These are phyloP conservation scores for Pistacia atlantica DNA, from an alignment of 345 rosid species.

Conservation along the genomic window DNA sequence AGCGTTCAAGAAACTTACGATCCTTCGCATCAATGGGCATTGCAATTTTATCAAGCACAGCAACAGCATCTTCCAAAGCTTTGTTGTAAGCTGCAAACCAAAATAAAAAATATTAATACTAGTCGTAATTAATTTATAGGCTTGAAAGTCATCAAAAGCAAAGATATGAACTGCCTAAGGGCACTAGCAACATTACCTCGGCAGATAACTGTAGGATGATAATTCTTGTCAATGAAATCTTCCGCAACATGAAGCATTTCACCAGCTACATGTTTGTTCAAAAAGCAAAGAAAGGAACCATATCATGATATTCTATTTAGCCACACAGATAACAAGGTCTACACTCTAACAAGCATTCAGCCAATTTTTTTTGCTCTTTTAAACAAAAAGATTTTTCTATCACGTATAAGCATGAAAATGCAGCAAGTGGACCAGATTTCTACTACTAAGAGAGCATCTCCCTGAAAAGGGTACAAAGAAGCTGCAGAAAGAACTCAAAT, in stretches of 20 bases:
- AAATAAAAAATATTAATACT: background rate
- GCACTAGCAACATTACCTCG: conserved; percentile 51
- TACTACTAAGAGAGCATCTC: too few relatives aligned
- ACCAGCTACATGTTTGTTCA: conserved; percentile 61
- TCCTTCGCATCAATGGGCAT: conserved; percentile 73
- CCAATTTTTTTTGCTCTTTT: too few relatives aligned
- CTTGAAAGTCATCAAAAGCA: background rate
- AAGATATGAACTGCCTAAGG: background rate
- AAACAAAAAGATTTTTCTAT: too few relatives aligned
- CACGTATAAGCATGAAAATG: too few relatives aligned
- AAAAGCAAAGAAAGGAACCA: background rate
- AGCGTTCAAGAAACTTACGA: conserved; percentile 50
- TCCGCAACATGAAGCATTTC: conserved; percentile 99
- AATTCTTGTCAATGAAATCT: conserved; percentile 82
- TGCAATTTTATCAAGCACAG: conserved; percentile 92
- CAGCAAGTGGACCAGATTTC: too few relatives aligned
- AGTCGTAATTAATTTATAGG: too few relatives aligned
- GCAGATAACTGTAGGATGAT: conserved; percentile 95
- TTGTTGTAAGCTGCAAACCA: conserved; percentile 72
- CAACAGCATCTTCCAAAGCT: conserved; percentile 92
- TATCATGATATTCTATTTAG: background rate
- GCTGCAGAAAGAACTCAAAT: too few relatives aligned
- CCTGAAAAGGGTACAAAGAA: too few relatives aligned
- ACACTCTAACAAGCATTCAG: background rate
- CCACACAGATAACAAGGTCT: background rate